Evolutionary conservation across 768 basidiomycete species (phyloP), one percentile per base, ranked within the genome.

Genomic region (Dendrothele bispora): DNA sequence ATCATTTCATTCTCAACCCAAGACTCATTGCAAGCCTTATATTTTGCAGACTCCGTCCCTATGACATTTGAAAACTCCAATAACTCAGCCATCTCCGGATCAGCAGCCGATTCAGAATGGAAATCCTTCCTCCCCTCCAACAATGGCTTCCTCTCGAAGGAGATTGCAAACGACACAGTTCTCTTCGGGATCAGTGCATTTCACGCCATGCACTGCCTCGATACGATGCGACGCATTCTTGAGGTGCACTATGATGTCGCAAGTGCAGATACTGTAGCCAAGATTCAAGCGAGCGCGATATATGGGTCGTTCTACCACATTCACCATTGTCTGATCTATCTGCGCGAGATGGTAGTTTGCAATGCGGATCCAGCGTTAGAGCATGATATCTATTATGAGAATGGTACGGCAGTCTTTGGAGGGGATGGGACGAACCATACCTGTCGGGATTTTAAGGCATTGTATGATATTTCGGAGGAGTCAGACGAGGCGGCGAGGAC

Each of bases 271-370:
- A 39, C 38, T 11, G 8, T 20, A 8, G 11, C 10, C 10, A 39
- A 39, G 18, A 39, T 39, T 39, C 11, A 39, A 39, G 21, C 11
- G 11, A 11, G 10, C 10, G 10, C 38, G 20, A 20, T 20, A 11
- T 39, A 39, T 20, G 18, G 10, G 11, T 39, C 38, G 10, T 39
- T 39, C 38, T 39, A 39, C 38, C 38, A 39, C 38, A 39, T 39
- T 39, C 38, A 39, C 38, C 38, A 39, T 39, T 39, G 38, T 39
- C 38, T 39, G 11, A 39, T 39, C 38, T 39, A 39, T 20, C 38
- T 39, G 8, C 38, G 38, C 14, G 38, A 39, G 38, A 20, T 39
- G 38, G 38, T 39, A 10, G 38, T 12, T n/a, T n/a, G n/a, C n/a
- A n/a, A n/a, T n/a, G n/a, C n/a, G n/a, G n/a, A n/a, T n/a, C n/a